A percentile compares a stretch with the other conserved stretches of the same genome.
Evolutionary conservation across 805 yeast genomes (phyloP).

Genomic region (Lipomyces mesembrius): DNA sequence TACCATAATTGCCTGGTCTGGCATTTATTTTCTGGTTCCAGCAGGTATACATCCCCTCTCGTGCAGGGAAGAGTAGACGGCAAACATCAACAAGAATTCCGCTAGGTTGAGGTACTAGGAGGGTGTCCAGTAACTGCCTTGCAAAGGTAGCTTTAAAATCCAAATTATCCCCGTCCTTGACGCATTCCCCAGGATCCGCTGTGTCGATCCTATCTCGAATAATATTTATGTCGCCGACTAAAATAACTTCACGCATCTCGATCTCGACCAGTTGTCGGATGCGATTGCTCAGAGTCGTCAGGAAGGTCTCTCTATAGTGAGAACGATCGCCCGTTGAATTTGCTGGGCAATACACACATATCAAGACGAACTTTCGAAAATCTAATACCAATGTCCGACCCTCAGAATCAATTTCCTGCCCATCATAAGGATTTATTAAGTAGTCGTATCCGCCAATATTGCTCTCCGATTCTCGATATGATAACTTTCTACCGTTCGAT

Average conservation of each 20-base stretch:
- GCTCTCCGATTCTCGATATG: conserved; percentile 42
- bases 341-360: conserved; percentile 85
- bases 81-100: conserved; percentile 36
- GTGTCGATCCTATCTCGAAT: conserved; percentile 79
- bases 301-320: conserved; percentile 59
- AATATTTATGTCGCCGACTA: conserved; percentile 90
- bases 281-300: conserved; percentile 64
- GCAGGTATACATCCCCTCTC: conserved; percentile 77
- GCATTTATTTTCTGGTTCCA: conserved; percentile 85
- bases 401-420: conserved; percentile 67
- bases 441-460: conserved; percentile 37
- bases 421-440: conserved; percentile 45
- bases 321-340: conserved; percentile 74
- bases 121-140: conserved; percentile 26
- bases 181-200: conserved; percentile 66
- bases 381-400: conserved; percentile 84
- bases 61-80: conserved; percentile 60
- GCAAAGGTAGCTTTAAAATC: conserved; percentile 27
- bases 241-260: conserved; percentile 69
- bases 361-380: conserved; percentile 53
- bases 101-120: conserved; percentile 25
- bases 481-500: conserved; percentile 16
- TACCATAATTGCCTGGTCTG: conserved; percentile 67
- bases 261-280: conserved; percentile 55
- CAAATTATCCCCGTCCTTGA: conserved; percentile 45